Conservation (phyloP, 176 grass and related monocot species). For the Calamus simplicifolius region DNA sequence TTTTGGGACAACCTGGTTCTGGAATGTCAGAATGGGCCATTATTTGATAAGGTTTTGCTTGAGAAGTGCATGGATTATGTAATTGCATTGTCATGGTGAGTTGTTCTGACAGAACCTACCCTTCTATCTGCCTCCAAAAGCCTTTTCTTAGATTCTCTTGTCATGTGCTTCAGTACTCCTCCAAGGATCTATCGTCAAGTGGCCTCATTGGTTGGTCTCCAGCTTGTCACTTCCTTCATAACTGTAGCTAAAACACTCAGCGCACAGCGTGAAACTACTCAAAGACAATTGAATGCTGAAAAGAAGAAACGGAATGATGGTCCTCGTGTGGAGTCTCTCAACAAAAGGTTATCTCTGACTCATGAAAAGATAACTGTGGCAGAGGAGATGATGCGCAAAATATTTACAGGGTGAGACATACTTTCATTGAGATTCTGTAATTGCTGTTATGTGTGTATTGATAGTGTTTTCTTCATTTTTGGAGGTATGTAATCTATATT, state of each 20-base stretch:
- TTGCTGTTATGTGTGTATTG: slow-evolving; percentile 4
- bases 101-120: slow-evolving; percentile 1
- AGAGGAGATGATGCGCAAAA: slow-evolving; percentile 86
- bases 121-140: not conserved
- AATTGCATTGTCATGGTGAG: slow-evolving; percentile 87
- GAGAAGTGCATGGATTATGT: slow-evolving; percentile 74
- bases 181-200: slow-evolving; percentile 90
- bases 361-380: slow-evolving; percentile 82
- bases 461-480: not conserved
- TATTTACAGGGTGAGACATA: slow-evolving; percentile 77
- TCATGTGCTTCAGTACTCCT: slow-evolving; percentile 58
- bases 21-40: slow-evolving; percentile 90
- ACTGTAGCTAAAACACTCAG: slow-evolving; percentile 78
- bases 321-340: slow-evolving; percentile 78
- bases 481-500: not conserved
- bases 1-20: slow-evolving; percentile 84
- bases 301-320: slow-evolving; percentile 85
- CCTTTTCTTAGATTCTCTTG: not conserved
- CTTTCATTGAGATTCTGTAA: slow-evolving; percentile 7
- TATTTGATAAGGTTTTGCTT: slow-evolving; percentile 76
- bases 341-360: slow-evolving; percentile 63
- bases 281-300: slow-evolving; percentile 93
- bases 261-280: slow-evolving; percentile 87
- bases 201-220: slow-evolving; percentile 77
- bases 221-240: slow-evolving; percentile 94